Evolutionary conservation across 2,329 filamentous ascomycete genomes (phyloP).

Genomic region (Ophiostoma montium): DNA sequence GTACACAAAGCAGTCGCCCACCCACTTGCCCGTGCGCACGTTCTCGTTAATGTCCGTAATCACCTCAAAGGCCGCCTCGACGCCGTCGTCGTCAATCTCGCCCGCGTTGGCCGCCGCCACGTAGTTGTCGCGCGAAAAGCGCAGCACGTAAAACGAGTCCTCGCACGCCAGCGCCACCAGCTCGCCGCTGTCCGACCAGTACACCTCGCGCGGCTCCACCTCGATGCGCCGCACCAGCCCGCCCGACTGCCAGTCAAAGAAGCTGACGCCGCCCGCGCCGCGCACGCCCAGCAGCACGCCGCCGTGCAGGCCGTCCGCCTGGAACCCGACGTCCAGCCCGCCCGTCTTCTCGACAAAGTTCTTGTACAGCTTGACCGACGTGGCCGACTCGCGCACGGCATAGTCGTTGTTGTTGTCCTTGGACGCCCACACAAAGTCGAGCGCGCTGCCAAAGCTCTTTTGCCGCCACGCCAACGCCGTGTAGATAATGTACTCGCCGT

Average conservation of each 20-base stretch:
- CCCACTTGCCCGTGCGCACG: constrained; percentile 91
- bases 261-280: constrained; percentile 84
- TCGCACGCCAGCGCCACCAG: constrained; percentile 86
- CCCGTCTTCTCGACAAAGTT: constrained; percentile 90
- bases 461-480: constrained; percentile 93
- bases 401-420: constrained; percentile 99
- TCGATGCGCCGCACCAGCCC: constrained; percentile 86
- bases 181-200: constrained; percentile 96
- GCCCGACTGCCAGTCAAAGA: constrained; percentile 93
- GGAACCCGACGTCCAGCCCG: constrained; percentile 86
- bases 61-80: constrained; percentile 90
- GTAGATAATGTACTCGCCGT: constrained; percentile 98
- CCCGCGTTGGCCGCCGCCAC: constrained; percentile 69
- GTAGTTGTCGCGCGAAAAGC: constrained; percentile 83
- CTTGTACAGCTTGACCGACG: constrained; percentile 92
- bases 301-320: constrained; percentile 79
- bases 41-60: constrained; percentile 91
- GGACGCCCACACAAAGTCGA: constrained; percentile 94
- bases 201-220: constrained; percentile 58
- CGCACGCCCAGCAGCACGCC: constrained; percentile 87
- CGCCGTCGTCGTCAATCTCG: constrained; percentile 75
- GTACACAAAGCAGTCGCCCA: constrained; percentile 98
- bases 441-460: constrained; percentile 87
- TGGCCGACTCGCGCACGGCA: constrained; percentile 85
- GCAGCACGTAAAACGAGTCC: constrained; percentile 85